A percentile compares a stretch with the other conserved stretches of the same genome.
phyloP scores from a whole-genome alignment of 1,139 yeast genomes.

The Geotrichum reessii region DNA sequence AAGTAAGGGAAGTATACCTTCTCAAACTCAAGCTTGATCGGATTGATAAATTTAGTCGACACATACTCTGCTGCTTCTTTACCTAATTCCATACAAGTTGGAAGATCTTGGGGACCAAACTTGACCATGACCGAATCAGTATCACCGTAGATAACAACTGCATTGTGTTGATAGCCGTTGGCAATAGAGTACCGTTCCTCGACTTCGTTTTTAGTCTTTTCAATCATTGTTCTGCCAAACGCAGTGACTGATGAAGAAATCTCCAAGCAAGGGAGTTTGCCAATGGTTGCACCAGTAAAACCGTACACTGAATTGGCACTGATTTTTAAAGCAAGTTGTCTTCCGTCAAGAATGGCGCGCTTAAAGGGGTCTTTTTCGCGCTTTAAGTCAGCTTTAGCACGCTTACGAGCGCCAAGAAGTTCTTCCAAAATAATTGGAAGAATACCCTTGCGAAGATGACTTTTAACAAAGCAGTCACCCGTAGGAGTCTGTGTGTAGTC shows the following conservation, averaged over 20 bases:
- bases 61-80: slow-evolving; percentile 91
- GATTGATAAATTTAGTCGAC: slow-evolving; percentile 68
- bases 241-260: slow-evolving; percentile 95
- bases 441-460: slow-evolving; percentile 67
- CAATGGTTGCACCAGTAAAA: slow-evolving; percentile 97
- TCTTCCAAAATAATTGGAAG: slow-evolving; percentile 89
- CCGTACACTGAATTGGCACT: slow-evolving; percentile 99
- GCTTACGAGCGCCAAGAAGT: slow-evolving; percentile 82
- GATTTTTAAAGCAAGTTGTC: slow-evolving; percentile 91
- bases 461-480: slow-evolving; percentile 67
- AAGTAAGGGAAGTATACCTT: slow-evolving; percentile 94
- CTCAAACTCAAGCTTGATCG: slow-evolving; percentile 93
- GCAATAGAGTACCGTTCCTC: slow-evolving; percentile 69
- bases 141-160: slow-evolving; percentile 94
- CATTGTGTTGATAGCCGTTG: slow-evolving; percentile 77
- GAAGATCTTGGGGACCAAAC: slow-evolving; percentile 80
- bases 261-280: slow-evolving; percentile 92
- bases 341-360: slow-evolving; percentile 89
- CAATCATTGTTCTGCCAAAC: slow-evolving; percentile 96
- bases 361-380: slow-evolving; percentile 93
- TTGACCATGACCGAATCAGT: slow-evolving; percentile 99
- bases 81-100: slow-evolving; percentile 83
- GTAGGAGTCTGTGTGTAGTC: slow-evolving; percentile 89
- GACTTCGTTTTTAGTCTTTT: slow-evolving; percentile 79
- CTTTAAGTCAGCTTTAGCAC: slow-evolving; percentile 84